Evolutionary conservation across 345 rosid genomes (phyloP), one percentile per base, ranked within the genome.

Genomic region (Mercurialis annua): DNA sequence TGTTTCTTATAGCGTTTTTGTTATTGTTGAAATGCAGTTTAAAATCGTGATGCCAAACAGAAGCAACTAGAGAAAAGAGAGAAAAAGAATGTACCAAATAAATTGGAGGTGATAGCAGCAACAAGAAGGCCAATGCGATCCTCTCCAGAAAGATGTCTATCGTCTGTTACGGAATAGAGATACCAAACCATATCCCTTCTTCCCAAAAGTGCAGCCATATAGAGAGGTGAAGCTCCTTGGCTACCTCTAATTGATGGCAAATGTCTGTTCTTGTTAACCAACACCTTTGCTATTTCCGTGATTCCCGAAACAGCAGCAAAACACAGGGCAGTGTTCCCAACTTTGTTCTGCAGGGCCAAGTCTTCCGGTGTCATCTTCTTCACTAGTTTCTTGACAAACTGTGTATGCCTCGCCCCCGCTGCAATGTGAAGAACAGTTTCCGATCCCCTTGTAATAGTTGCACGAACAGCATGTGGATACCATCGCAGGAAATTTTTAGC

Each of bases 371-470:
- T 53, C 79, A 75, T 75, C 38, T 18, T 33, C 30, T 21, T 21
- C 27, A 75, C 58, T 52, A 75, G 44, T 26, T 70, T 38, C 40
- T 31, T 33, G 9, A 70, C 75, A 61, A 75, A 75, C 1, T 20
- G 15, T 15, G 71, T 48, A 21, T 75, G 75, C 20, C 65, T 56
- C 1, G 74, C 57, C 3, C 46, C 59, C 5, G 71, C 79, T 6
- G 79, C 79, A 54, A 75, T 49, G 67, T 75, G 75, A 40, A 70
- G 73, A 54, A 63, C 42, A 0, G 73, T 70, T 21, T 70, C 49
- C 5, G 7, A 46, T 8, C 49, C 36, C 38, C 36, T 44, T 6
- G 68, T 62, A 57, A 70, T 70, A 29, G 52, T 62, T 10, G 48
- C 56, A 16, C 65, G 51, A 5, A 70, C n/a, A 2, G 66, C 53